Evolutionary conservation across 805 yeast genomes (phyloP).

Genomic region (Pichia nanzhaoensis): DNA sequence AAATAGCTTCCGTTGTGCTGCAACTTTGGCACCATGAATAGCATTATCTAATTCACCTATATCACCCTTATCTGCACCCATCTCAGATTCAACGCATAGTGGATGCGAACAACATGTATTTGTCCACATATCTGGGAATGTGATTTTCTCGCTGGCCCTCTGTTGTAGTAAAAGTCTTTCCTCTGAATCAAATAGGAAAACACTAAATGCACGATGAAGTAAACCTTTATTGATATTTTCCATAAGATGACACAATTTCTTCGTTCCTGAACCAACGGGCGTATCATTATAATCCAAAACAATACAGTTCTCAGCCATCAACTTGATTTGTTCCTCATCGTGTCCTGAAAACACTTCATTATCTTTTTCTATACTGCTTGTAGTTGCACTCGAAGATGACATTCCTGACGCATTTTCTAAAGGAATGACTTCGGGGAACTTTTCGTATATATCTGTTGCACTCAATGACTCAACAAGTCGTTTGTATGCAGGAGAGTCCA

Average conservation of each 20-base stretch:
- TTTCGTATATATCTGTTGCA: constrained; percentile 42
- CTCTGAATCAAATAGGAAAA: constrained; percentile 79
- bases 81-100: constrained; percentile 70
- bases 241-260: constrained; percentile 86
- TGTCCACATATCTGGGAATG: constrained; percentile 97
- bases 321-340: constrained; percentile 86
- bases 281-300: constrained; percentile 82
- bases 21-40: constrained; percentile 71
- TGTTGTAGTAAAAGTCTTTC: constrained; percentile 82
- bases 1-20: constrained; percentile 86
- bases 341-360: constrained; percentile 68
- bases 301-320: constrained; percentile 96
- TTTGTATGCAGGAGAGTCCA: constrained; percentile 32
- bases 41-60: constrained; percentile 44
- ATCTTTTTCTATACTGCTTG: constrained; percentile 24
- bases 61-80: constrained; percentile 44
- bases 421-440: constrained; percentile 67
- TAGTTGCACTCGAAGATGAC: constrained; percentile 34
- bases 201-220: constrained; percentile 93
- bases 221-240: constrained; percentile 78
- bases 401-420: constrained; percentile 54
- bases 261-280: constrained; percentile 91
- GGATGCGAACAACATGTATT: constrained; percentile 99
- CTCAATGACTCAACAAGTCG: constrained; percentile 47
- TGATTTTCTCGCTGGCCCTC: constrained; percentile 93